Conservation (phyloP, 2,329 filamentous ascomycete species). For the Emergomyces orientalis region DNA sequence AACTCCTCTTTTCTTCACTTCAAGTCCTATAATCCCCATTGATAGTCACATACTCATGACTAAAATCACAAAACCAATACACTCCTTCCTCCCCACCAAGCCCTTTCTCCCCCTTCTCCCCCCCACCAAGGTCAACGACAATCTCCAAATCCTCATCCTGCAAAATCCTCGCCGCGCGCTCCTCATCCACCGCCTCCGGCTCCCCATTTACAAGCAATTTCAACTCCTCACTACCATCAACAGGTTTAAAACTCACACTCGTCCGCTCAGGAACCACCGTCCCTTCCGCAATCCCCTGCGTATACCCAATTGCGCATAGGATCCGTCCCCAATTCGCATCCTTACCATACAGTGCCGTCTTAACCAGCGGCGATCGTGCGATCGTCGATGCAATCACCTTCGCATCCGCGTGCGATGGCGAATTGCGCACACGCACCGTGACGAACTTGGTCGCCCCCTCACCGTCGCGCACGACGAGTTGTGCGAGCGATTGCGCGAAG, state of each 20-base stretch:
- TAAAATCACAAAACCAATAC: slow-evolving; percentile 60
- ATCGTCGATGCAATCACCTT: slow-evolving; percentile 78
- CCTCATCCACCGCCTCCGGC: slow-evolving; percentile 53
- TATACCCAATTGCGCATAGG: slow-evolving; percentile 85
- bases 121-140: slow-evolving; percentile 49
- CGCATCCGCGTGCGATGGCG: slow-evolving; percentile 59
- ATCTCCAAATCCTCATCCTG: slow-evolving; percentile 56
- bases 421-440: slow-evolving; percentile 73
- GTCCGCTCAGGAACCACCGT: slow-evolving; percentile 47
- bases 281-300: slow-evolving; percentile 39
- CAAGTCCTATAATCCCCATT: slow-evolving; percentile 59
- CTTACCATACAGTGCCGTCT: slow-evolving; percentile 92
- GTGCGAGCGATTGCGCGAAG: slow-evolving; percentile 75
- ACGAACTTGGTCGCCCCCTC: slow-evolving; percentile 98
- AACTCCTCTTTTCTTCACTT: slow-evolving; percentile 20
- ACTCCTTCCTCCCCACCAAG: slow-evolving; percentile 45
- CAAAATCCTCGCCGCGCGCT: slow-evolving; percentile 49
- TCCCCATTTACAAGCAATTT: slow-evolving; percentile 53
- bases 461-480: slow-evolving; percentile 89
- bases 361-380: slow-evolving; percentile 84
- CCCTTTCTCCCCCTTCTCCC: slow-evolving; percentile 32
- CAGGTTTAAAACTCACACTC: slow-evolving; percentile 52
- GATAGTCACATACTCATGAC: slow-evolving; percentile 60
- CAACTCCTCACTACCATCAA: slow-evolving; percentile 47
- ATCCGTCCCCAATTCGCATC: slow-evolving; percentile 99